These are phyloP conservation scores for Takashimella tepidaria DNA, from an alignment of 1,284 basidiomycete genomes.

Conservation along the genomic window DNA sequence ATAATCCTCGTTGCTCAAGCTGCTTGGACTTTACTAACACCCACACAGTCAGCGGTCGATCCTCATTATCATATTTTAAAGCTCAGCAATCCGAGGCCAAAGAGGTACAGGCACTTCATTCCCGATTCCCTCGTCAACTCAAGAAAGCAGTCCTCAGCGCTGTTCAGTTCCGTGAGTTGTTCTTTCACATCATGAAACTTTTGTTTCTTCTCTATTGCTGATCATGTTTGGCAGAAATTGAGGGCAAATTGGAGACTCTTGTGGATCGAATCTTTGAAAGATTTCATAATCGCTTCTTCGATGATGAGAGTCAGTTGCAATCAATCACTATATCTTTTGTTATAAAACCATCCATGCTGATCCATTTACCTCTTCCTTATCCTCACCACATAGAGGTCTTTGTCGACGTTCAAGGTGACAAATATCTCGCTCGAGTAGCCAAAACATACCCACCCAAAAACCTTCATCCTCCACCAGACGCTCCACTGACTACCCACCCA, in stretches of 20 bases:
- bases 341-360: background rate
- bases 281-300: conserved; percentile 91
- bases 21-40: background rate
- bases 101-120: conserved; percentile 80
- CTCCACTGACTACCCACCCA: conserved; percentile 38
- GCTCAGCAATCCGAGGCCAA: conserved; percentile 85
- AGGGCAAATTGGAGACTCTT: conserved; percentile 88
- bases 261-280: conserved; percentile 92
- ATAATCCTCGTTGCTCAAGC: background rate
- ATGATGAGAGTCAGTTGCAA: conserved; percentile 69
- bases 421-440: conserved; percentile 53
- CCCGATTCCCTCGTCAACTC: conserved; percentile 84
- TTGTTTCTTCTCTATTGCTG: background rate
- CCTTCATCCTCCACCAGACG: conserved; percentile 54
- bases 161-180: conserved; percentile 87
- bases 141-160: conserved; percentile 84
- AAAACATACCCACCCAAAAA: conserved; percentile 30
- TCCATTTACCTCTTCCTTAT: conserved; percentile 14
- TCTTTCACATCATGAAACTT: background rate
- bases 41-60: conserved; percentile 73
- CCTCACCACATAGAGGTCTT: conserved; percentile 59
- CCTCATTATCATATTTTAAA: conserved; percentile 87
- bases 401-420: conserved; percentile 75
- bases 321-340: background rate
- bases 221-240: conserved; percentile 63